phyloP scores from a whole-genome alignment of 1,284 basidiomycete genomes.

The Moniliella sp. region DNA sequence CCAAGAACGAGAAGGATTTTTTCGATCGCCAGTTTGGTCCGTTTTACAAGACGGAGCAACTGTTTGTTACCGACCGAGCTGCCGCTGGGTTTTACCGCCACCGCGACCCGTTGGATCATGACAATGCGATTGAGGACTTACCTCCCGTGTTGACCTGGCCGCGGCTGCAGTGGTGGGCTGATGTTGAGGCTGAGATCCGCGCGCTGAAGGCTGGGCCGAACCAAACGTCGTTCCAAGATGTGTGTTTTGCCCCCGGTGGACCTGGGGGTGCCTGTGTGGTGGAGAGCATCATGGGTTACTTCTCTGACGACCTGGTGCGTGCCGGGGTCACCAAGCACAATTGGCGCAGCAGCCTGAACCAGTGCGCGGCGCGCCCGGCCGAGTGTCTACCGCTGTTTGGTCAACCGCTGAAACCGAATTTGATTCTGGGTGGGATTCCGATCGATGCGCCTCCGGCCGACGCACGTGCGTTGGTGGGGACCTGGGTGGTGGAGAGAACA shows the following conservation, averaged over 20 bases:
- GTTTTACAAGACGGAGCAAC: conserved; percentile 79
- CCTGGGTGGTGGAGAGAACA: conserved; percentile 74
- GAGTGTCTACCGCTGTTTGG: conserved; percentile 78
- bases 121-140: conserved; percentile 1
- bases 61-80: conserved; percentile 42
- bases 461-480: conserved; percentile 63
- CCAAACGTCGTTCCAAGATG: conserved; percentile 52
- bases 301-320: conserved; percentile 13
- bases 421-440: conserved; percentile 60
- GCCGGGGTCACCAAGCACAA: conserved; percentile 8
- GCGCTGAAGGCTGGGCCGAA: conserved; percentile 46
- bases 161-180: conserved; percentile 59
- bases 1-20: conserved; percentile 65
- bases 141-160: conserved; percentile 51
- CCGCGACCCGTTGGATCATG: too few species aligned
- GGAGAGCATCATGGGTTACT: conserved; percentile 76
- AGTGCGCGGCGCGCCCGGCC: conserved; percentile 56
- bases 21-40: conserved; percentile 89
- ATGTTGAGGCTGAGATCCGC: conserved; percentile 56
- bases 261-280: conserved; percentile 49
- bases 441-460: conserved; percentile 26
- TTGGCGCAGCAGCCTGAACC: conserved; percentile 49
- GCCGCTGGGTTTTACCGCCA: conserved; percentile 2
- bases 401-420: conserved; percentile 68
- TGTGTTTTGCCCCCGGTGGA: conserved; percentile 70